Conservation (phyloP, 108 stramenopile species). For the Fragilaria crotonensis region DNA sequence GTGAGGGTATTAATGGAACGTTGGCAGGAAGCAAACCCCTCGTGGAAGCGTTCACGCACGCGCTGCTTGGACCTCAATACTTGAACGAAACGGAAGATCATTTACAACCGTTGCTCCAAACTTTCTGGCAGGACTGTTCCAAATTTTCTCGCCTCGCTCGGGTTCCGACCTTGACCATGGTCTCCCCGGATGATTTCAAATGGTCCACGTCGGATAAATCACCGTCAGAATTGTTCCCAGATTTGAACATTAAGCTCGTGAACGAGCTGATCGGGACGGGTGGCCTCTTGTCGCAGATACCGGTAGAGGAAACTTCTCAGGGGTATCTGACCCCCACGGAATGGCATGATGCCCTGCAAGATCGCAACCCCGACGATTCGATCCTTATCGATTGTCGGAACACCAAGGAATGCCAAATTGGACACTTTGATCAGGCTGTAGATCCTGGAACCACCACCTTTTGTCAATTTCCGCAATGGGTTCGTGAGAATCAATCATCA, state of each 20-base stretch:
- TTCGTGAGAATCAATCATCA: slow-evolving; percentile 21
- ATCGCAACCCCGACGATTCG: slow-evolving; percentile 9
- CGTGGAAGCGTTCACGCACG: slow-evolving; percentile 35
- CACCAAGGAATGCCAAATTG: slow-evolving; percentile 76
- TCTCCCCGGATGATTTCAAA: slow-evolving; percentile 54
- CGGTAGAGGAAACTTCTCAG: slow-evolving; percentile 49
- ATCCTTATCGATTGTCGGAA: slow-evolving; percentile 76
- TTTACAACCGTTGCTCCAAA: slow-evolving; percentile 1
- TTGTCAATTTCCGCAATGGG: slow-evolving; percentile 53
- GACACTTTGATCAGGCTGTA: slow-evolving; percentile 40
- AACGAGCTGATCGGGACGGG: slow-evolving; percentile 79
- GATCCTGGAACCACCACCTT: slow-evolving; percentile 47
- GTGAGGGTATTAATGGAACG: slow-evolving; percentile 85
- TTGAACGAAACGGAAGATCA: not conserved
- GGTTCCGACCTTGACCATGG: slow-evolving; percentile 32
- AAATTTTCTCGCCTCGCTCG: slow-evolving; percentile 33
- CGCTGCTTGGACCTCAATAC: slow-evolving; percentile 24
- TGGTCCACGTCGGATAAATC: slow-evolving; percentile 30
- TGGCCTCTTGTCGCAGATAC: slow-evolving; percentile 48
- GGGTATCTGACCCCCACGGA: slow-evolving; percentile 72
- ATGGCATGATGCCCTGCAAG: slow-evolving; percentile 61
- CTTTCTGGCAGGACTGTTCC: slow-evolving; percentile 41
- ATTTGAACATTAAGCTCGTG: slow-evolving; percentile 73
- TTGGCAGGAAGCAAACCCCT: slow-evolving; percentile 45
- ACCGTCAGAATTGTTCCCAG: slow-evolving; percentile 42